A percentile compares a stretch with the other conserved stretches of the same genome.
Conservation (phyloP, 2,329 filamentous ascomycete genomes). For the Coleophoma cylindrospora region DNA sequence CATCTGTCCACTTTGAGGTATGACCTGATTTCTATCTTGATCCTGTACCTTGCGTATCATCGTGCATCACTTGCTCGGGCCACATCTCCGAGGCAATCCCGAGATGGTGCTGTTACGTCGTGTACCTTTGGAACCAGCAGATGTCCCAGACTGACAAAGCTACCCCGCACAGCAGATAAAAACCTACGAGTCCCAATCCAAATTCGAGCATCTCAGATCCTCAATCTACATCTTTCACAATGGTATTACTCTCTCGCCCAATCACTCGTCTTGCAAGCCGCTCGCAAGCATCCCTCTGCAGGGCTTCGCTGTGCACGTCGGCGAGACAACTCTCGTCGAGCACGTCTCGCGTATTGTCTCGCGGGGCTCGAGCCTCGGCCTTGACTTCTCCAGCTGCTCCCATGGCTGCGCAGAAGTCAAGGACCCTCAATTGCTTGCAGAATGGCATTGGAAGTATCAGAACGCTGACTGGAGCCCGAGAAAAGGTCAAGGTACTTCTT, state of each 20-base stretch:
- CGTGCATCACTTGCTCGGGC: no score
- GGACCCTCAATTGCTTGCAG: conserved; percentile 2
- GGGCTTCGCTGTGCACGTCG: conserved; percentile 10
- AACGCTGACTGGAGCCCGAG: conserved; percentile 26
- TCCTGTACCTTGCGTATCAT: no score
- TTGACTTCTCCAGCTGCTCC: neutral
- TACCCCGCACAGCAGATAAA: no score
- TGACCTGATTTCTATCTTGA: no score
- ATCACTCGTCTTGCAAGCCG: conserved; percentile 19
- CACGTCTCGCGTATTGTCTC: conserved; percentile 11
- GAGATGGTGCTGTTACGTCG: no score
- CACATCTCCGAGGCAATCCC: no score
- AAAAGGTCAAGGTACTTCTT: conserved; percentile 88
- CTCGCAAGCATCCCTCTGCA: conserved; percentile 3
- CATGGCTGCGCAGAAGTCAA: neutral
- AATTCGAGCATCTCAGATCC: no score
- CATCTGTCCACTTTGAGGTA: no score
- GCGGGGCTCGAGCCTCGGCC: conserved; percentile 12
- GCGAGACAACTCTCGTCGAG: conserved; percentile 8
- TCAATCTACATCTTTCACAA: conserved; percentile 32
- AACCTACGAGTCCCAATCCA: no score
- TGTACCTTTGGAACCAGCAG: no score
- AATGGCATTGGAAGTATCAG: conserved; percentile 20
- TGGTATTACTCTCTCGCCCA: conserved; percentile 36
- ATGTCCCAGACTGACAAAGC: no score